Conservation (phyloP, 2,329 filamentous ascomycete genomes). For the Penicillium aurantiogriseum region DNA sequence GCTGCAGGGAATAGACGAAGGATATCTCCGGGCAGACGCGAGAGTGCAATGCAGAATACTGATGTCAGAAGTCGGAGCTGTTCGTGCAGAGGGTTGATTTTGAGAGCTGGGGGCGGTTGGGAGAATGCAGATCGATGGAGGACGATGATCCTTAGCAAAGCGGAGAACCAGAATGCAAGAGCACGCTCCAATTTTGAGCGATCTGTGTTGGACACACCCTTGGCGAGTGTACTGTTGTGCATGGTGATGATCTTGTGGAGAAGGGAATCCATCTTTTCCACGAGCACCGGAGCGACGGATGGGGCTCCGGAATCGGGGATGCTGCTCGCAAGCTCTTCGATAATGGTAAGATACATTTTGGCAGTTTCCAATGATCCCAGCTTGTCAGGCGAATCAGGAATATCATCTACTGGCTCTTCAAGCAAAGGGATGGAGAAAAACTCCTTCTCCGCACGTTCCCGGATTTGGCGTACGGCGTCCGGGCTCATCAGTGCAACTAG, state of each 20-base stretch:
- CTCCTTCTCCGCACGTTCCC: slow-evolving; percentile 42
- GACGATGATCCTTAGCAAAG: slow-evolving; percentile 41
- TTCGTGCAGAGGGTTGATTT: slow-evolving; percentile 30
- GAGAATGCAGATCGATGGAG: slow-evolving; percentile 42
- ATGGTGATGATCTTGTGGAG: slow-evolving; percentile 38
- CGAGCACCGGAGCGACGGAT: slow-evolving; percentile 33
- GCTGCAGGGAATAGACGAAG: slow-evolving; percentile 32
- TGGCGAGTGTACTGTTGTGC: slow-evolving; percentile 25
- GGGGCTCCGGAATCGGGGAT: slow-evolving; percentile 36
- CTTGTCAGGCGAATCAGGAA: slow-evolving; percentile 10
- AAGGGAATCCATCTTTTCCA: slow-evolving; percentile 43
- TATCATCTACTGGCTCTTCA: slow-evolving; percentile 23
- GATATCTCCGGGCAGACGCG: slow-evolving; percentile 34
- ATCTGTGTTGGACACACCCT: slow-evolving; percentile 14
- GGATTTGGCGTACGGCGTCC: slow-evolving; percentile 40
- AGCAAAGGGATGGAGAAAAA: slow-evolving; percentile 39
- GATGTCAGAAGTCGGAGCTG: slow-evolving; percentile 40
- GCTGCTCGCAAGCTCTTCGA: slow-evolving; percentile 40
- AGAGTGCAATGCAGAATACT: slow-evolving; percentile 43
- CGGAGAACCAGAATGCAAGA: slow-evolving; percentile 43
- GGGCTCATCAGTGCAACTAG: slow-evolving; percentile 40
- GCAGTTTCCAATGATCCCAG: slow-evolving; percentile 31
- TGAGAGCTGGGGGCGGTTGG: slow-evolving; percentile 22
- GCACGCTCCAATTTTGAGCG: slow-evolving; percentile 30
- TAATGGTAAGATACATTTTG: slow-evolving; percentile 39